Percentiles rank a stretch among this genome's conserved stretches.
Evolutionary conservation across 192 early-diverging fungal genomes (phyloP).

Genomic region (Rhizophagus clarus): DNA sequence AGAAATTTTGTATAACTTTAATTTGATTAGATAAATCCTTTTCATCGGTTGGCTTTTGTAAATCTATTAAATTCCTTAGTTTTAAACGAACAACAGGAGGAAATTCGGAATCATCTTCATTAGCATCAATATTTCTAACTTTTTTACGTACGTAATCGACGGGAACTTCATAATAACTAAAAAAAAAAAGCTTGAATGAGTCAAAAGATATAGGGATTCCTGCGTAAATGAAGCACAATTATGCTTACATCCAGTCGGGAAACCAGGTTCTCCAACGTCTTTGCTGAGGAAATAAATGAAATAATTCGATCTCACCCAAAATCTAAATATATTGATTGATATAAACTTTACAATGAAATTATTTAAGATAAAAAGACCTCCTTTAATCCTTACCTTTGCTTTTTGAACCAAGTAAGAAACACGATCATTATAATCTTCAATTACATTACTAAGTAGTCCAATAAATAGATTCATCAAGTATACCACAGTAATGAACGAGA

Average conservation of each 20-base stretch:
- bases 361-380: neutral
- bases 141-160: slow-evolving; percentile 4
- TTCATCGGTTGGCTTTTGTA: too few species aligned
- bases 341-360: neutral
- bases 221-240: neutral
- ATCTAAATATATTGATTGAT: neutral
- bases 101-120: too few species aligned
- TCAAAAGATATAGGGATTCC: too few species aligned
- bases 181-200: too few species aligned
- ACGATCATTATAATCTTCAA: neutral
- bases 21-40: too few species aligned
- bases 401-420: slow-evolving; percentile 9
- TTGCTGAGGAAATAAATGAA: neutral
- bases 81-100: too few species aligned
- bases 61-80: too few species aligned
- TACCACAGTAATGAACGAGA: neutral
- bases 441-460: neutral
- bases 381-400: slow-evolving; percentile 2
- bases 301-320: slow-evolving; percentile 6
- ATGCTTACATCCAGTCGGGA: slow-evolving; percentile 6
- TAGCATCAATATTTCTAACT: neutral
- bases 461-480: slow-evolving; percentile 22
- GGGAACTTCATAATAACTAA: neutral
- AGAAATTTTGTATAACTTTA: too few species aligned
- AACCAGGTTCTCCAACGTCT: slow-evolving; percentile 7